Conservation (phyloP, 371 early-diverging fungal species). For the Lichtheimia corymbifera region DNA sequence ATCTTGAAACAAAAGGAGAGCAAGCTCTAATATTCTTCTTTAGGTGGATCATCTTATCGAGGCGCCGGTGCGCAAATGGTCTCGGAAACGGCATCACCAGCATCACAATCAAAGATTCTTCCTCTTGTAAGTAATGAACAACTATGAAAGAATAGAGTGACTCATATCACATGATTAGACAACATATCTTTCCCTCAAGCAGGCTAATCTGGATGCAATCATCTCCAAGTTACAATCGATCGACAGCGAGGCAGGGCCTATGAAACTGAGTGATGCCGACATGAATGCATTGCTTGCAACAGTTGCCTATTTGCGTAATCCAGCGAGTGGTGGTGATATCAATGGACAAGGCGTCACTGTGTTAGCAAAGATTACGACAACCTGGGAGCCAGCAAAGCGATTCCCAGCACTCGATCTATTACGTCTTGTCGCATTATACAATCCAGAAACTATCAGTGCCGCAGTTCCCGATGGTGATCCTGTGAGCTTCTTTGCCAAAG, state of each 20-base stretch:
- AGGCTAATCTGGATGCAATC: slow-evolving; percentile 75
- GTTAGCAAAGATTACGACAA: slow-evolving; percentile 42
- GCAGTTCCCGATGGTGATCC: slow-evolving; percentile 19
- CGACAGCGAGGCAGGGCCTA: slow-evolving; percentile 40
- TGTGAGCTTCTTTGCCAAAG: slow-evolving; percentile 34
- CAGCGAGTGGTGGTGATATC: slow-evolving; percentile 17
- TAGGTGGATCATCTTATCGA: slow-evolving; percentile 12
- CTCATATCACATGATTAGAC: slow-evolving; percentile 27
- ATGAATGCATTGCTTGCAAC: slow-evolving; percentile 35
- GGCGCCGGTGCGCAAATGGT: slow-evolving; percentile 16
- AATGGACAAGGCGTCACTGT: slow-evolving; percentile 30
- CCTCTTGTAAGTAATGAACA: slow-evolving; percentile 21
- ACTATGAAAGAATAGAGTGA: background rate
- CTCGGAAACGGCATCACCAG: slow-evolving; percentile 17
- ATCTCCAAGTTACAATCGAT: slow-evolving; percentile 71
- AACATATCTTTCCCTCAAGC: slow-evolving; percentile 64
- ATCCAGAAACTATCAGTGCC: slow-evolving; percentile 29
- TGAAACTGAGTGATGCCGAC: slow-evolving; percentile 34
- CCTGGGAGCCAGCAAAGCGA: slow-evolving; percentile 66
- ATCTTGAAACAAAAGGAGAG: too few species aligned
- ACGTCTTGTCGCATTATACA: slow-evolving; percentile 66
- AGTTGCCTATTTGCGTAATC: slow-evolving; percentile 39
- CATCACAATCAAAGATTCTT: slow-evolving; percentile 23
- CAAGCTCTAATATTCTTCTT: background rate
- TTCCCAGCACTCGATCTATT: slow-evolving; percentile 90